These are phyloP conservation scores for Saprolegnia parasitica DNA, from an alignment of 352 stramenopile species.

Conservation along the genomic window DNA sequence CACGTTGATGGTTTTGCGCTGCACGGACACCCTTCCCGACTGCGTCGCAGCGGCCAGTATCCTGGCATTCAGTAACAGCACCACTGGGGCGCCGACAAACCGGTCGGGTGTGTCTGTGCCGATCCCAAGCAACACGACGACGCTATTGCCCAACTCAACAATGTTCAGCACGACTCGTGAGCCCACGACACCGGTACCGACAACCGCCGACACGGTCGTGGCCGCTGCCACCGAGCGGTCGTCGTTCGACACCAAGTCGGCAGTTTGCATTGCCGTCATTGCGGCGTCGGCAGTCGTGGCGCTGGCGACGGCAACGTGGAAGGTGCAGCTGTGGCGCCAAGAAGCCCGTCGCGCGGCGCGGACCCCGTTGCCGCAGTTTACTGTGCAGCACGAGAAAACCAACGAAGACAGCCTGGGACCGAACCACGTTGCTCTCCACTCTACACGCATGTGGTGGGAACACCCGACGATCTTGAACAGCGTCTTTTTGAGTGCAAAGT, in stretches of 20 bases:
- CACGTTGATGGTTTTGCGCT: not conserved
- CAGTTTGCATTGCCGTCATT: not conserved
- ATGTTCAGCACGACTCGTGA: too few relatives aligned
- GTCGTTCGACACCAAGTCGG: not conserved
- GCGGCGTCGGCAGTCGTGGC: not conserved
- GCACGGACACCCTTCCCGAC: not conserved
- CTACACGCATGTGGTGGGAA: conserved; percentile 7
- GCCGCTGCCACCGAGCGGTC: too few relatives aligned
- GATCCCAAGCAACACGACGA: too few relatives aligned
- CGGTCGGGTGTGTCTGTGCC: too few relatives aligned
- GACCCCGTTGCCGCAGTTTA: not conserved
- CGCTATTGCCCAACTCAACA: too few relatives aligned
- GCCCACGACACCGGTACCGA: not conserved
- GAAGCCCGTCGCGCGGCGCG: not conserved
- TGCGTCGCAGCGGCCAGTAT: not conserved
- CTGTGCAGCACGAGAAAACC: not conserved
- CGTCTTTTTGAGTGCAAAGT: not conserved
- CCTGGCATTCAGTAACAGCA: not conserved
- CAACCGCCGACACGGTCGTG: not conserved
- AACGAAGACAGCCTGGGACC: not conserved
- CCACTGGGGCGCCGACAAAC: not conserved
- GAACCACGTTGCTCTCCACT: not conserved
- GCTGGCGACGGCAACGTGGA: not conserved
- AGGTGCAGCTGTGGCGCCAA: not conserved
- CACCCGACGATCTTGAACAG: conserved; percentile 2